Evolutionary conservation across 169 alveolate genomes (phyloP).

Genomic region (Plasmodium cynomolgi): DNA sequence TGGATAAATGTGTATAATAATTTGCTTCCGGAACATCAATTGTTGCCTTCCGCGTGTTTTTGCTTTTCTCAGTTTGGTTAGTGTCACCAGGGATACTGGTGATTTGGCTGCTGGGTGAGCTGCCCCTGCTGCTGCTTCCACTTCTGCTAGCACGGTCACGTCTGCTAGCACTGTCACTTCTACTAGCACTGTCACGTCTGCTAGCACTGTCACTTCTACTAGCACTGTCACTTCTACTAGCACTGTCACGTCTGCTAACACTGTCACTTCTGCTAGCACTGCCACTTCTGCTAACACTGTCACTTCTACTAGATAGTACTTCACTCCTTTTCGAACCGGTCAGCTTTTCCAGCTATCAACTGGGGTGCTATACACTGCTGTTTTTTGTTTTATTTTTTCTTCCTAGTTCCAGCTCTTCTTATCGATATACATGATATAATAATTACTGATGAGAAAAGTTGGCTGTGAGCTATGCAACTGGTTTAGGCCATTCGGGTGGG

Average conservation of each 20-base stretch:
- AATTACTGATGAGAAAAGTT: not conserved
- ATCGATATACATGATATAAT: not conserved
- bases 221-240: not conserved
- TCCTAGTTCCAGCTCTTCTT: not conserved
- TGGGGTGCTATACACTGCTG: not conserved
- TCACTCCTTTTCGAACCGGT: not conserved
- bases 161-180: not conserved
- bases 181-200: too few species aligned
- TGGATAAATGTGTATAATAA: not conserved
- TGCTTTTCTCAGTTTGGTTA: not conserved
- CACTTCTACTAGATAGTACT: not conserved
- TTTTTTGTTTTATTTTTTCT: not conserved
- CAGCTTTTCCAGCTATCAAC: not conserved
- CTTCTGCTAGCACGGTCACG: not conserved
- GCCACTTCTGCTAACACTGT: too few species aligned
- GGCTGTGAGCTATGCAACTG: not conserved
- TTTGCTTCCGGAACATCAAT: constrained; percentile 8
- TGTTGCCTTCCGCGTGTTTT: not conserved
- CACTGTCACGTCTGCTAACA: not conserved
- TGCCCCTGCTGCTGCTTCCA: not conserved
- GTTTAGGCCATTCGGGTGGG: not conserved
- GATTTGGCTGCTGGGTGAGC: not conserved
- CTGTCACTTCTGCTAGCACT: too few species aligned
- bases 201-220: not conserved
- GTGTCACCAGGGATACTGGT: not conserved